Evolutionary conservation across 371 early-diverging fungal genomes (phyloP), one percentile per base, ranked within the genome.

Genomic region (Actinomortierella wolfii): DNA sequence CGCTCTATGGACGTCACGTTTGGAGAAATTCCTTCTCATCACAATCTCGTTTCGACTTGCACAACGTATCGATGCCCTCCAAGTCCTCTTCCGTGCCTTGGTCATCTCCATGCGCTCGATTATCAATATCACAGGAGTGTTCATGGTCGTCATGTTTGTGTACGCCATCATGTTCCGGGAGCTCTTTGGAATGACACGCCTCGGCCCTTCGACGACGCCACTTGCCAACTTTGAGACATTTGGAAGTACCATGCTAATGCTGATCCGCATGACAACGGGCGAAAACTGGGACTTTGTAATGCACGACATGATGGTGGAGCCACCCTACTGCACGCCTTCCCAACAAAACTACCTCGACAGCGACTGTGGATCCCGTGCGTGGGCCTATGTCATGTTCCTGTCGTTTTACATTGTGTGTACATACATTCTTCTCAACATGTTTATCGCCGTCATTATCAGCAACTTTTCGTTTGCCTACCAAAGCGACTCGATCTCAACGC

Each of bases 271-370:
- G 48, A 81, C 83, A 5, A 84, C 84, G 0, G 84, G 84, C 3
- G 84, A 84, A 70, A 80, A 84, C 53, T 84, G 84, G 84, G 84
- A 84, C 54, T 80, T 80, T 52, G 66, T 84, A 15, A 81, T 84
- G 81, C 83, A 81, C 55, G 84, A 84, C 56, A 82, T 80, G 68
- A 67, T 79, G 54, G 63, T 79, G 5, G 55, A 64, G 4, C 40
- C 59, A 0, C 81, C 81, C 0, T 52, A 64, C 6, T 84, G 84
- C 50, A 79, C 79, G 6, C 70, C 71, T 3, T 73, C 62, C 17
- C 54, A 57, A 20, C 20, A 25, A 1, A 71, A 81, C 21, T 86
- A 83, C 40, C 61, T 65, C 13, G 84, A 84, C 45, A 79, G 81
- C 7, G 84, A 84, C 54, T 84, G 84, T 58, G 84, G 84, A 25